Conservation (phyloP, 208 protist genomes). For the Crithidia bombi region DNA sequence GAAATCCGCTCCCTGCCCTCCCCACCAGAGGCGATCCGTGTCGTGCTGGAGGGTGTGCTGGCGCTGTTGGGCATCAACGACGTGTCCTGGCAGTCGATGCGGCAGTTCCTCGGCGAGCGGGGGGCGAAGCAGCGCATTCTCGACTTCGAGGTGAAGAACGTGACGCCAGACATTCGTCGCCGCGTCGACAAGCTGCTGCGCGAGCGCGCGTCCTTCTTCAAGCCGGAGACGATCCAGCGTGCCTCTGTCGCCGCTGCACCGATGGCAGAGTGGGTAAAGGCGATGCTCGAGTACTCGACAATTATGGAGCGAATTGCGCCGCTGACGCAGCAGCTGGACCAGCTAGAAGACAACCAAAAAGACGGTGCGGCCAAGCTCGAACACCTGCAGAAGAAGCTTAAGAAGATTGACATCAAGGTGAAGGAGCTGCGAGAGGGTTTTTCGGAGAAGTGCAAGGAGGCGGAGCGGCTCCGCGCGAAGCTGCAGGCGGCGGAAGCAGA, state of each 20-base stretch:
- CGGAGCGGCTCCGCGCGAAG: slow-evolving; percentile 84
- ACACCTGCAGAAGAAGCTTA: slow-evolving; percentile 79
- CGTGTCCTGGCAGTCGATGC: slow-evolving; percentile 96
- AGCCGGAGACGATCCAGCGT: slow-evolving; percentile 91
- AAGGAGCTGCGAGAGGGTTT: slow-evolving; percentile 83
- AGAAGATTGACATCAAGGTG: slow-evolving; percentile 89
- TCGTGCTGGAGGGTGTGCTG: slow-evolving; percentile 97
- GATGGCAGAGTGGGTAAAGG: slow-evolving; percentile 97
- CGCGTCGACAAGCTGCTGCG: slow-evolving; percentile 89
- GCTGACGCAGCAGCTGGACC: slow-evolving; percentile 82
- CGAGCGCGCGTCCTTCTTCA: slow-evolving; percentile 92
- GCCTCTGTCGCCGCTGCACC: slow-evolving; percentile 94
- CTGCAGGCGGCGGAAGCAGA: slow-evolving; percentile 91
- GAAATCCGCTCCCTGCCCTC: slow-evolving; percentile 96
- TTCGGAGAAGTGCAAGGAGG: slow-evolving; percentile 93
- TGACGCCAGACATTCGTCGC: slow-evolving; percentile 83
- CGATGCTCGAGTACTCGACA: slow-evolving; percentile 94
- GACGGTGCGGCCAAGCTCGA: slow-evolving; percentile 81
- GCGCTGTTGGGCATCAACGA: slow-evolving; percentile 95
- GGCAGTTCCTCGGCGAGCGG: slow-evolving; percentile 93
- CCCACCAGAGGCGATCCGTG: slow-evolving; percentile 94
- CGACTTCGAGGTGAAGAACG: slow-evolving; percentile 94
- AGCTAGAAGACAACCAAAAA: slow-evolving; percentile 80
- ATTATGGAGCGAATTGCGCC: slow-evolving; percentile 94
- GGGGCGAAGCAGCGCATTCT: slow-evolving; percentile 96